These are phyloP conservation scores for Halophytophthora batemanensis DNA, from an alignment of 352 stramenopile species.

Conservation along the genomic window DNA sequence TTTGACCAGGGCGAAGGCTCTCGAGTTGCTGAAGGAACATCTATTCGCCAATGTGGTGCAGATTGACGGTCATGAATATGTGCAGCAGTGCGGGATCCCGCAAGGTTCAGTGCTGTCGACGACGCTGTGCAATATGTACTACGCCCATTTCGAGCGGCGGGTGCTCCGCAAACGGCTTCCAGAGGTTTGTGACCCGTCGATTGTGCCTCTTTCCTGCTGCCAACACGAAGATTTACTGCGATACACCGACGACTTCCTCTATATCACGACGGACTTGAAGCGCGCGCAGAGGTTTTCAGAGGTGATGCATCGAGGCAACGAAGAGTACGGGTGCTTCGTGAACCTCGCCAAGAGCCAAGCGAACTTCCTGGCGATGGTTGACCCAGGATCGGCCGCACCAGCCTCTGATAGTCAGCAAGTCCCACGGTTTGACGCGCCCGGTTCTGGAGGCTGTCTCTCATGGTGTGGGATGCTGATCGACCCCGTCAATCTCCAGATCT, in stretches of 20 bases:
- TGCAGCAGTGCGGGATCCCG: slow-evolving; percentile 67
- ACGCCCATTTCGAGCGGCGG: slow-evolving; percentile 68
- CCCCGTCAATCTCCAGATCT: slow-evolving; percentile 45
- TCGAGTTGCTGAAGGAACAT: slow-evolving; percentile 63
- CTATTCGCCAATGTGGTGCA: slow-evolving; percentile 54
- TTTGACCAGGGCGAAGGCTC: slow-evolving; percentile 40
- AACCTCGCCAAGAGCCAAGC: slow-evolving; percentile 63
- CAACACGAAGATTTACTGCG: slow-evolving; percentile 64
- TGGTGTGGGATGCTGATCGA: slow-evolving; percentile 80
- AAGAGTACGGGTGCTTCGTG: slow-evolving; percentile 62
- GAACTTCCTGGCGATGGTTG: slow-evolving; percentile 43
- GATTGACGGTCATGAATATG: slow-evolving; percentile 42
- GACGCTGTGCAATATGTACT: slow-evolving; percentile 80
- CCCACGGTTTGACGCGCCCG: slow-evolving; percentile 16
- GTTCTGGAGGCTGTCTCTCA: slow-evolving; percentile 20
- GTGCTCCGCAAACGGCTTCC: slow-evolving; percentile 46
- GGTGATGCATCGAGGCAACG: slow-evolving; percentile 60
- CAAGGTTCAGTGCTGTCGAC: slow-evolving; percentile 84
- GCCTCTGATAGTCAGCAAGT: slow-evolving; percentile 2
- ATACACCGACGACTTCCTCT: slow-evolving; percentile 82
- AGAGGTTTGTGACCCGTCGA: slow-evolving; percentile 12
- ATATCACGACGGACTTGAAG: slow-evolving; percentile 50
- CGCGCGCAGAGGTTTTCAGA: slow-evolving; percentile 46
- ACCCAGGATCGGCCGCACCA: background rate
- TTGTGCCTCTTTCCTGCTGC: slow-evolving; percentile 19